Evolutionary conservation across 192 early-diverging fungal genomes (phyloP), one percentile per base, ranked within the genome.

Genomic region (Entomortierella beljakovae): DNA sequence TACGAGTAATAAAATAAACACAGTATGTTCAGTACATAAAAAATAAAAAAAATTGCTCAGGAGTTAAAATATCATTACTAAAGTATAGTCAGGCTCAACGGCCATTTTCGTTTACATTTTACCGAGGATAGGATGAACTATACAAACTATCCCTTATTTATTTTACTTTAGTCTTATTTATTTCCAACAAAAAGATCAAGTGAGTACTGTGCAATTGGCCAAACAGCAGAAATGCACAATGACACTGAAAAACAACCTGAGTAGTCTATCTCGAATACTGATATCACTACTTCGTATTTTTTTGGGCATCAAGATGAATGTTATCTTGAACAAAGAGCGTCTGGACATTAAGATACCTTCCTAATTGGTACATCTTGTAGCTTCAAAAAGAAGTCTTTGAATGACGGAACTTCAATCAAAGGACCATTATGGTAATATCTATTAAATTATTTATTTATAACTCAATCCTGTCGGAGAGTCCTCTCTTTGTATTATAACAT

Each of bases 91-190:
- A 61, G 60, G 60, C 60, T 43, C 60, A 61, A 61, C 60, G 60
- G 60, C 60, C 43, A 49, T 40, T 46, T 61, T n/a, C n/a, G n/a
- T n/a, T n/a, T n/a, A n/a, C n/a, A n/a, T n/a, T 61, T 61, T 61
- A 61, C 60, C 46, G 60, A 46, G 60, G 46, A 16, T 22, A 46
- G 31, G 5, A 49, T 15, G 16, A 23, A 29, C 43, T 46, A 3
- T 46, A 16, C n/a, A n/a, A n/a, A n/a, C n/a, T n/a, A n/a, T n/a
- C 25, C 26, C 26, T 6, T 26, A 1, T 54, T 29, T 29, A 26
- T 26, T 56, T 56, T 32, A 20, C 18, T 20, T 3, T 20, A 16
- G 31, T 7, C 16, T 56, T 16, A 32, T 56, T 46, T 11, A 40
- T 40, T 40, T 6, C 7, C 37, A 40, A 13, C 20, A 20, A n/a